Evolutionary conservation across 2,329 filamentous ascomycete species (phyloP).

Genomic region (Penicillium sp.): DNA sequence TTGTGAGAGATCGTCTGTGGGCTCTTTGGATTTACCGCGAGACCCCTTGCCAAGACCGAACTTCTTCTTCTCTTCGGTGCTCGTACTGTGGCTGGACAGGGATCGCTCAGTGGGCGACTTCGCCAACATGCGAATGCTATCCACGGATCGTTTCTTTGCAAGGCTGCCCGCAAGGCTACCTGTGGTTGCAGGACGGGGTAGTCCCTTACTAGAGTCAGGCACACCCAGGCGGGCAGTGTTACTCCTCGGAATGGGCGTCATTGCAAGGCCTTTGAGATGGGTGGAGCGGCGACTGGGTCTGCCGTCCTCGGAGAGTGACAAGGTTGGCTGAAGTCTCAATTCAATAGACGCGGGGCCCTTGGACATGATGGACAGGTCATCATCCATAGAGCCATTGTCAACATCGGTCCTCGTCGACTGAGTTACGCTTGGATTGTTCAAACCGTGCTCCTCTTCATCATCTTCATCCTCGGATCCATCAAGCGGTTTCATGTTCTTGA

Average conservation of each 20-base stretch:
- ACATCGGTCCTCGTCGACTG: slow-evolving; percentile 41
- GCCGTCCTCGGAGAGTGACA: slow-evolving; percentile 58
- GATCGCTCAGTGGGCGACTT: slow-evolving; percentile 45
- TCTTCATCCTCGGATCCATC: slow-evolving; percentile 52
- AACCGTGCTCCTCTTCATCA: slow-evolving; percentile 35
- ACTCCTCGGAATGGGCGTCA: slow-evolving; percentile 41
- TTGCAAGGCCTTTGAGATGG: slow-evolving; percentile 38
- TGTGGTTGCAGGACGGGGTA: slow-evolving; percentile 36
- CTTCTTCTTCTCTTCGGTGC: slow-evolving; percentile 54
- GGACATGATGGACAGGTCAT: slow-evolving; percentile 49
- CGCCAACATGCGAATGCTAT: slow-evolving; percentile 45
- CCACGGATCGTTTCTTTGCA: slow-evolving; percentile 47
- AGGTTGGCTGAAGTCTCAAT: slow-evolving; percentile 78
- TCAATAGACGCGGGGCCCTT: slow-evolving; percentile 76
- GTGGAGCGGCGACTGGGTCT: slow-evolving; percentile 39
- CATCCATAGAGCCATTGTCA: slow-evolving; percentile 43
- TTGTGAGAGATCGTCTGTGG: slow-evolving; percentile 87
- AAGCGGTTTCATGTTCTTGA: slow-evolving; percentile 56
- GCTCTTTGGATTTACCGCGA: slow-evolving; percentile 62
- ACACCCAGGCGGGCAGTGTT: slow-evolving; percentile 26
- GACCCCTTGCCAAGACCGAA: slow-evolving; percentile 50
- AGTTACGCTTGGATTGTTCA: slow-evolving; percentile 29
- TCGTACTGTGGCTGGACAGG: slow-evolving; percentile 35
- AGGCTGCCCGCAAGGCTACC: slow-evolving; percentile 35
- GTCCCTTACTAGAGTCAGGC: slow-evolving; percentile 30